Evolutionary conservation across 176 grass and related monocot species (phyloP), one percentile per base, ranked within the genome.

Genomic region (Oryza meridionalis): DNA sequence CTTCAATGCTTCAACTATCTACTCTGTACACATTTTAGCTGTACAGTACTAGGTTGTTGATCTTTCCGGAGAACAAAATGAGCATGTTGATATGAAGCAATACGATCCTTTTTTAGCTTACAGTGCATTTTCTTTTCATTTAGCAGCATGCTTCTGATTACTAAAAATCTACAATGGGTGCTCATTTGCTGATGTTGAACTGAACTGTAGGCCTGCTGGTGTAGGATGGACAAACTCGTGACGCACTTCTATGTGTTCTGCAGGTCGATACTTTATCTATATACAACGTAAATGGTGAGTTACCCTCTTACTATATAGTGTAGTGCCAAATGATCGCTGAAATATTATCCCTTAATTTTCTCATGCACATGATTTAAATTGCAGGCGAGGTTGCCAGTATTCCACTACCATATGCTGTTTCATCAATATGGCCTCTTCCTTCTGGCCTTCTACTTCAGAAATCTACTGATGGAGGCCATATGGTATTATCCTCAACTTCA

Each of bases 201-300:
- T 87, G 38, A 78, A 81, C 84, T 80, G 51, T 88, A 95, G 96
- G 91, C 89, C 71, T 88, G 91, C 87, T 98, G 93, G 96, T 98
- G 96, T 89, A 76, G 87, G 51, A 93, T 98, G 96, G 84, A 90
- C 40, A 65, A 69, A 90, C 92, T 74, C 65, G 89, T 73, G 93
- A 98, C 67, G 91, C 96, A 26, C 88, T 98, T 88, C 85, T 98
- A 33, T 93, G 96, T 70, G 96, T 94, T 76, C 89, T 98, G 27
- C 96, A 95, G 86, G 80, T 84, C 66, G 93, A 95, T 84, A 90
- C 87, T 76, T 86, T 98, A 86, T 95, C 96, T 70, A 81, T 98
- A 82, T 98, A 93, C 78, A 89, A 85, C 79, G 76, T 90, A 67
- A 88, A 90, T 73, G 90, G 92, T 92, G 49, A 90, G 88, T 68